phyloP scores from a whole-genome alignment of 345 rosid species.

The Rhizophora apiculata region DNA sequence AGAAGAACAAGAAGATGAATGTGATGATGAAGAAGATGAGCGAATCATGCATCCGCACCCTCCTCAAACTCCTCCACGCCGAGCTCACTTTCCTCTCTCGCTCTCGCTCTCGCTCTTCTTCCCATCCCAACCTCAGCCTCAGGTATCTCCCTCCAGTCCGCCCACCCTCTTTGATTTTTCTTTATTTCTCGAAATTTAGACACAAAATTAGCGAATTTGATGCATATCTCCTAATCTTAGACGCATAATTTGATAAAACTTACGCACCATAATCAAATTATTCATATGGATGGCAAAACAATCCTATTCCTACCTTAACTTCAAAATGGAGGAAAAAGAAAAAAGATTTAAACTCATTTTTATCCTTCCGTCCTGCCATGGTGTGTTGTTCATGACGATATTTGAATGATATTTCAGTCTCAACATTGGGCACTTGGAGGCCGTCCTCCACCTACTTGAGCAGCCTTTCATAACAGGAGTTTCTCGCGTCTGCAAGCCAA shows the following conservation, averaged over 20 bases:
- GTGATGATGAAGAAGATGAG: conserved; percentile 23
- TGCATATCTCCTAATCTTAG: no score
- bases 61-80: conserved; percentile 60
- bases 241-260: no score
- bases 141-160: conserved; percentile 35
- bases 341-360: no score
- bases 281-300: no score
- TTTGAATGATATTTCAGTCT: conserved; percentile 33
- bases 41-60: conserved; percentile 53
- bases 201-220: no score
- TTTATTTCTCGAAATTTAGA: not conserved
- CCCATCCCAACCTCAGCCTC: conserved; percentile 26
- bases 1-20: no score
- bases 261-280: no score
- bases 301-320: no score
- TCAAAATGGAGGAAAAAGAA: no score
- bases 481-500: conserved; percentile 76
- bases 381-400: no score
- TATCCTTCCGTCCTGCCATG: no score
- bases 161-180: not conserved
- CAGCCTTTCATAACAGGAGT: conserved; percentile 60
- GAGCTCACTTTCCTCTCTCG: conserved; percentile 74
- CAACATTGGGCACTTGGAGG: conserved; percentile 81
- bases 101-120: conserved; percentile 15
- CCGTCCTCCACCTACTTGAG: conserved; percentile 54